Conservation (phyloP, 192 early-diverging fungal species). For the Podila verticillata region DNA sequence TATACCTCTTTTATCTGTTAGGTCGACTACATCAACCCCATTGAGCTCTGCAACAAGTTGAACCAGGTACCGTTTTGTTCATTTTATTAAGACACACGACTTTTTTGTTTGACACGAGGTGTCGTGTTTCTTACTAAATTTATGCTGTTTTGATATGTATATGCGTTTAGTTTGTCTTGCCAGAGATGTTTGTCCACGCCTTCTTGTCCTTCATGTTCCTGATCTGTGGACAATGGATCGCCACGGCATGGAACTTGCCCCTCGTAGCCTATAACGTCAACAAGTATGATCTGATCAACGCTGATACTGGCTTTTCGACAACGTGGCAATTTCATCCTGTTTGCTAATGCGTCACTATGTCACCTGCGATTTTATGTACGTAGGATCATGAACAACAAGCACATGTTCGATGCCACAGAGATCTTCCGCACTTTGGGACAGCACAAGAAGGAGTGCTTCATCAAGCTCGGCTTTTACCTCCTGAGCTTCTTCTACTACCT, state of each 20-base stretch:
- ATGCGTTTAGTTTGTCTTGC: slow-evolving; percentile 86
- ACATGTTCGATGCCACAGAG: slow-evolving; percentile 98
- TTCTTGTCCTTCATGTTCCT: slow-evolving; percentile 87
- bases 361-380: slow-evolving; percentile 1
- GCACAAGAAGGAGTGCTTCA: slow-evolving; percentile 97
- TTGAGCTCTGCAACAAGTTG: slow-evolving; percentile 95
- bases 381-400: slow-evolving; percentile 84
- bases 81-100: too few relatives aligned
- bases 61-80: slow-evolving; percentile 75
- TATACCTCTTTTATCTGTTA: slow-evolving; percentile 63
- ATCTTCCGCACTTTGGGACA: slow-evolving; percentile 93
- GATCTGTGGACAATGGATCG: slow-evolving; percentile 88
- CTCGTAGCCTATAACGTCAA: slow-evolving; percentile 87
- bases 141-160: not conserved
- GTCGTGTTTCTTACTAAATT: not conserved
- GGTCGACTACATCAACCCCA: slow-evolving; percentile 99
- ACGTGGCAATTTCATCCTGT: slow-evolving; percentile 1
- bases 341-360: not conserved
- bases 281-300: slow-evolving; percentile 67
- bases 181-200: slow-evolving; percentile 88
- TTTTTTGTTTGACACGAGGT: slow-evolving; percentile 2
- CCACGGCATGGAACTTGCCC: slow-evolving; percentile 86
- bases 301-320: slow-evolving; percentile 5
- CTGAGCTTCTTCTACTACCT: slow-evolving; percentile 95
- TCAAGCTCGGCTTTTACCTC: slow-evolving; percentile 97